Base-by-base conservation (phyloP, 2,329 filamentous ascomycete genomes). In the Achaetomium macrosporum region DNA sequence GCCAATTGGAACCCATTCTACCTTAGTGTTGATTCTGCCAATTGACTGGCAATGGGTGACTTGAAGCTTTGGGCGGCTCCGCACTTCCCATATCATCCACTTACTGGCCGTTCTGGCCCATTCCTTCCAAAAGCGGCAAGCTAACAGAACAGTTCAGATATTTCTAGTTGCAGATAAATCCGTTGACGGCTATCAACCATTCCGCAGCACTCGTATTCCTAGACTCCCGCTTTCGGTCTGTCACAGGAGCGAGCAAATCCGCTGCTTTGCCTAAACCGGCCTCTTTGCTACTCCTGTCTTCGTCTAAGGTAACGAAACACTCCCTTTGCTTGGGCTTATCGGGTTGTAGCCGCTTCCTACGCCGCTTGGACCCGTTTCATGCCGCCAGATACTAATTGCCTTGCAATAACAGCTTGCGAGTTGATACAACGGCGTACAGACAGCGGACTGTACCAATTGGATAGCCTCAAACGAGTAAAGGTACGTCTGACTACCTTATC, bases 401-500 rank as follows among this genome's bases (percentile, higher is more conserved):
- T 44, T 29, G 46, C 31, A 41, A 51, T 56, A 54, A 50, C 50
- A 54, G 48, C 33, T 47, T 36, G 50, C 37, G 45, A 45, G 20
- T 47, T n/a, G 33, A 29, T 50, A 51, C 20, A 37, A 45, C 45
- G 37, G 16, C 40, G 31, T 20, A 16, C 16, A 31, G 13, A 30
- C 17, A 37, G 13, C 35, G 15, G 10, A 17, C 25, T 33, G 29
- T 11, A 4, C 20, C 45, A 11, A 29, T 5, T 13, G 17, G 30
- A 37, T 16, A 7, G 15, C 20, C 20, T 5, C 16, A 31, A 15
- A 46, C n/a, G 39, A 55, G 42, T 45, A 16, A 31, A 56, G 47
- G 56, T 57, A 57, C 47, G 56, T 57, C 15, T 40, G 19, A 35
- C 45, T n/a, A 13, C 15, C 13, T 16, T 37, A 19, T 42, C 31